Conservation (phyloP, 2,329 filamentous ascomycete genomes). For the Pezicula rhizophila region DNA sequence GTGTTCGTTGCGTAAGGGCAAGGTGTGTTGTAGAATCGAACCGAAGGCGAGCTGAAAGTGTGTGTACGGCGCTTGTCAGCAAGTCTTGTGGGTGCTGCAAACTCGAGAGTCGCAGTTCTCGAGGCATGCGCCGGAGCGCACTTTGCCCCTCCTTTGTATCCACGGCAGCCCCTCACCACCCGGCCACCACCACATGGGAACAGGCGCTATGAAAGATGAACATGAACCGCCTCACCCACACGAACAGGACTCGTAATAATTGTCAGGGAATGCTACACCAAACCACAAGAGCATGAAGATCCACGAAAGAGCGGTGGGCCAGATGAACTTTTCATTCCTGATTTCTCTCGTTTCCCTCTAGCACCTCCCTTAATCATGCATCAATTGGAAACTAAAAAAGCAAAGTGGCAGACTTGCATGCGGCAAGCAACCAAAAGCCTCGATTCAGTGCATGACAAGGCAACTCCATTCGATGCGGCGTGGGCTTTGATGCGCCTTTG, state of each 20-base stretch:
- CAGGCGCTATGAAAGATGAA: too few relatives aligned
- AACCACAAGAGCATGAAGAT: constrained; percentile 1
- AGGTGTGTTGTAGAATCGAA: background rate
- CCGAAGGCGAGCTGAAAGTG: background rate
- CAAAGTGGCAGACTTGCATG: background rate
- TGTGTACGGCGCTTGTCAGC: background rate
- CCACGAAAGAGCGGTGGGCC: constrained; percentile 17
- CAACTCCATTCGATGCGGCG: background rate
- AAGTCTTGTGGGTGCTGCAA: background rate
- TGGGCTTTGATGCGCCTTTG: constrained; percentile 6
- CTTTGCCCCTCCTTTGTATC: background rate
- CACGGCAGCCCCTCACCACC: too few relatives aligned
- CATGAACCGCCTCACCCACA: too few relatives aligned
- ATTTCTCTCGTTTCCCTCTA: too few relatives aligned
- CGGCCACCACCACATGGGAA: too few relatives aligned
- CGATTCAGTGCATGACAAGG: constrained; percentile 3
- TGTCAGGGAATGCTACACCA: background rate
- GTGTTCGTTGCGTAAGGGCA: background rate
- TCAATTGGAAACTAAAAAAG: background rate
- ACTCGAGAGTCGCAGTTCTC: background rate
- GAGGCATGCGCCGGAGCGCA: background rate
- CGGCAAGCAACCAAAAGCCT: background rate
- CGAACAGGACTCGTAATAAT: background rate
- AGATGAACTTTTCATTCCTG: too few relatives aligned
- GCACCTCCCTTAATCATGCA: background rate